Evolutionary conservation across 2,329 filamentous ascomycete species (phyloP), one percentile per base, ranked within the genome.

Genomic region (Fusarium odoratissimum): DNA sequence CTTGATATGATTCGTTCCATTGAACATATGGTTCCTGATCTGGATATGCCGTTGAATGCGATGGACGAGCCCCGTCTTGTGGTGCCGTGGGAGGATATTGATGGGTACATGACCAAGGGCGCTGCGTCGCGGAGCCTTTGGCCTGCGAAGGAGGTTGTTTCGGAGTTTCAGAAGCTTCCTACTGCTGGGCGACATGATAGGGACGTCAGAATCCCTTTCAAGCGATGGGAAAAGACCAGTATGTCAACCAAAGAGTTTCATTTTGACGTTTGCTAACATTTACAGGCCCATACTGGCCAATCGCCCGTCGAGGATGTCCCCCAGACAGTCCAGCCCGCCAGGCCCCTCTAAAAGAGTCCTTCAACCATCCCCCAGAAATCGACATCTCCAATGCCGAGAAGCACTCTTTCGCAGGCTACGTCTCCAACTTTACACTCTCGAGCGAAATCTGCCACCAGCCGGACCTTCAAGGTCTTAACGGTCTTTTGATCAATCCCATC

Each of bases 41-140:
- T 93, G 87, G 90, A 92, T 67, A 85, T 92, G 64, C 86, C 91
- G 1, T 84, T 92, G 66, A 93, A 92, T 71, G 84, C 87, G 37
- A 89, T 92, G 86, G 91, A 93, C 73, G 90, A 92, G 76, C 91
- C 91, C 42, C 84, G 91, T 31, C 76, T 93, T 13, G 86, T 92
- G 17, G 88, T 89, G 5, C 87, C 90, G 6, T 91, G 87, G 85
- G 90, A 92, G 76, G 86, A 89, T 10, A 87, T 92, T 56, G 81
- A 88, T 31, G 79, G 79, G 1, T 85, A 87, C 62, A 84, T 93
- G 80, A 78, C 82, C 49, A 84, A 85, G 64, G 90, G 90, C 38
- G 82, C 84, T 59, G 81, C 85, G 69, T 86, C 83, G 13, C 82
- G 84, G 48, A 80, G 78, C 21, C 81, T 91, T 48, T 77, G 80